phyloP scores from a whole-genome alignment of 1,284 basidiomycete genomes.

The Abortiporus biennis region DNA sequence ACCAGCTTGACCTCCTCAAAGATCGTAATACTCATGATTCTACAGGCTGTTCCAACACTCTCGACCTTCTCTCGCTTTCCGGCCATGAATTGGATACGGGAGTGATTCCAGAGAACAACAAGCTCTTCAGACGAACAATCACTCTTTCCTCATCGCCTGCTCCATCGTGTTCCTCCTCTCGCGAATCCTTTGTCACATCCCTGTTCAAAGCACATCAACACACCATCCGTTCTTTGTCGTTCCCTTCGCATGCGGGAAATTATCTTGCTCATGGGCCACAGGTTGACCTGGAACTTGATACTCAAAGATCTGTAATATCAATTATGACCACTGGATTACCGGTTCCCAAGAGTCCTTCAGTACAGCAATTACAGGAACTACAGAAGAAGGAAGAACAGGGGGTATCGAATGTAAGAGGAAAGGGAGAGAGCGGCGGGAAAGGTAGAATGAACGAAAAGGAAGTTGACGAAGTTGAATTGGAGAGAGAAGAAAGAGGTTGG shows the following conservation, averaged over 20 bases:
- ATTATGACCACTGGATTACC: conserved; percentile 56
- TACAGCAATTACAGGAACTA: conserved; percentile 42
- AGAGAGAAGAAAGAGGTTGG: conserved; percentile 74
- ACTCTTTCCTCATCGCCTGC: no score
- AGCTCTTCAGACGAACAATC: no score
- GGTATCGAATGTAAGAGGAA: no score
- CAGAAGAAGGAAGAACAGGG: no score
- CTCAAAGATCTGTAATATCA: conserved; percentile 41
- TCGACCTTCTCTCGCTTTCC: conserved; percentile 53
- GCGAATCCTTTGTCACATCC: no score
- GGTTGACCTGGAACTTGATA: conserved; percentile 32
- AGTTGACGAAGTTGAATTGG: conserved; percentile 31
- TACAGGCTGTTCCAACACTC: conserved; percentile 30
- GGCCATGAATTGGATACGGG: conserved; percentile 34
- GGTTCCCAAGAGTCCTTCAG: conserved; percentile 62
- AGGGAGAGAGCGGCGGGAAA: no score
- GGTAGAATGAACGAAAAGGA: conserved; percentile 14
- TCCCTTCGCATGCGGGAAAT: conserved; percentile 31
- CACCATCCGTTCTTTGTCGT: conserved; percentile 47
- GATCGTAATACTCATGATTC: no score
- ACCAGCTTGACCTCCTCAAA: no score
- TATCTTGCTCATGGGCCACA: conserved; percentile 25
- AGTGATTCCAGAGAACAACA: no score
- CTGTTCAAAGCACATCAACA: conserved; percentile 44
- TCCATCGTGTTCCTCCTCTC: no score